Percentiles rank a stretch among this genome's conserved stretches.
phyloP scores from a whole-genome alignment of 73 alveolate species.

The Tetrahymena thermophila region DNA sequence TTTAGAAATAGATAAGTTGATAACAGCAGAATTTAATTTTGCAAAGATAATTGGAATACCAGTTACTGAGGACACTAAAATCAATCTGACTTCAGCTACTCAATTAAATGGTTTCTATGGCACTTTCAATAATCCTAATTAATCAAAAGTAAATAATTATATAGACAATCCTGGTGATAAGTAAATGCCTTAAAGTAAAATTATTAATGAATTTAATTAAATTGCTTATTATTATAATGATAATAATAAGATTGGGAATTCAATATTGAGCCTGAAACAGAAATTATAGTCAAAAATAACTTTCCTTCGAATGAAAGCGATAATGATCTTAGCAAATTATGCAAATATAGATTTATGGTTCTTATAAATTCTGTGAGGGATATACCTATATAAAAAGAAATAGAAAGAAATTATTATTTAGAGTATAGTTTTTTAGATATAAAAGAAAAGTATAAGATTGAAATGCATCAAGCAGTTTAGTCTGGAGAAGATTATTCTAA shows the following conservation, averaged over 20 bases:
- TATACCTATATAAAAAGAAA: not conserved
- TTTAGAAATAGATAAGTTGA: not conserved
- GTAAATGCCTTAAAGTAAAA: not conserved
- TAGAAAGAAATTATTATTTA: not conserved
- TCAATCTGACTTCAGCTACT: not conserved
- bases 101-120: not conserved
- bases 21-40: not conserved
- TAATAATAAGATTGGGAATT: not conserved
- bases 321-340: not conserved
- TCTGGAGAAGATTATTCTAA: not conserved
- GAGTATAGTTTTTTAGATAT: not conserved
- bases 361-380: not conserved
- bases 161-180: not conserved
- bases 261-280: not conserved
- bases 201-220: not conserved
- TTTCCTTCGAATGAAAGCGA: not conserved
- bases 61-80: not conserved
- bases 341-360: not conserved
- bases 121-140: not conserved
- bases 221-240: not conserved
- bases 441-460: not conserved
- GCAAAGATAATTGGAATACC: not conserved
- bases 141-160: not conserved
- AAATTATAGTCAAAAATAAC: not conserved
- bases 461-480: constrained; percentile 9